Evolutionary conservation across 192 early-diverging fungal genomes (phyloP), one percentile per base, ranked within the genome.

Genomic region (Coemansia sp.): DNA sequence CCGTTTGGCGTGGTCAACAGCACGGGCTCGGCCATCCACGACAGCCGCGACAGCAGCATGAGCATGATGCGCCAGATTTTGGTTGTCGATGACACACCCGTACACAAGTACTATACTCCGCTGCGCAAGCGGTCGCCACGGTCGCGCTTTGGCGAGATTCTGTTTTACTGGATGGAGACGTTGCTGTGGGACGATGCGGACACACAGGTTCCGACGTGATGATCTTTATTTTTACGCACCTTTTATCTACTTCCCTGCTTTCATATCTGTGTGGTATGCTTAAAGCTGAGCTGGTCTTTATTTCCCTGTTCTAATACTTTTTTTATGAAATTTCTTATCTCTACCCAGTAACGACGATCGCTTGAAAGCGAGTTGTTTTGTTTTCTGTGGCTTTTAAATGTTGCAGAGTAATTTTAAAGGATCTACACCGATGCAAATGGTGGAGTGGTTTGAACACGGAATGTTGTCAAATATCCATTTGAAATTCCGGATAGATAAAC

Each of bases 101-200:
- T 50, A 8, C 49, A 60, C 65, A 71, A 67, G 66, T 73, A 76
- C 56, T 76, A 78, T 47, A 58, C 75, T 17, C 65, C 79, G 19
- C 56, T 78, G 38, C 75, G 75, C 61, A 73, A 73, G 59, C 63
- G 79, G 43, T 51, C 56, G 2, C 64, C 79, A 10, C 83, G 83
- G 60, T 75, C 79, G 50, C 70, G 73, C 4, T 41, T 79, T 25
- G 73, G 72, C 57, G 79, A 84, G 39, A 71, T 76, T 50, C 38
- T 84, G 47, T 79, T 84, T 65, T 82, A 84, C 79, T 84, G 83
- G 83, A 61, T 82, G 52, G 83, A 84, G 65, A 79, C 83, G 27
- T 73, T 84, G 55, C 71, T 84, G 47, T 84, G 70, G 73, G 76
- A 84, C 43, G 83, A 76, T 45, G 52, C 61, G 1, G 69, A 72